A percentile compares a stretch with the other conserved stretches of the same genome.
Conservation (phyloP, 169 alveolate species). For the Plasmodium coatneyi region DNA sequence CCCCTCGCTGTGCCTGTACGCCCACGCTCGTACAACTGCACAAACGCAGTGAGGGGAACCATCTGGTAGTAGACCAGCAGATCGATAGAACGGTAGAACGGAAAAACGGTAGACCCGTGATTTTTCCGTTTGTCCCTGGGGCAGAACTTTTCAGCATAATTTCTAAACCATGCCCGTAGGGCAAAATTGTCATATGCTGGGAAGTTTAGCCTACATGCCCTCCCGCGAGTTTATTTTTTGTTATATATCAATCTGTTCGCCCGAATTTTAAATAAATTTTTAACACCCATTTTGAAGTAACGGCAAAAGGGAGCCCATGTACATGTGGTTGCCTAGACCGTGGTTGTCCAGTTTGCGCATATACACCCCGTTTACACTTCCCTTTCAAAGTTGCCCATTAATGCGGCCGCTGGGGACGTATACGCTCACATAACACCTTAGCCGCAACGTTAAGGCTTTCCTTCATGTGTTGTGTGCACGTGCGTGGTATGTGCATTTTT, state of each 20-base stretch:
- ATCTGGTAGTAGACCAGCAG: background rate
- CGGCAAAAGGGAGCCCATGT: background rate
- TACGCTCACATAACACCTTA: background rate
- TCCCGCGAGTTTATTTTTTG: background rate
- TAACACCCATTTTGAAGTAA: background rate
- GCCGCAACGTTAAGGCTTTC: background rate
- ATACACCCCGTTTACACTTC: background rate
- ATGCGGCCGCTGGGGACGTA: background rate
- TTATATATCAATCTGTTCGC: background rate
- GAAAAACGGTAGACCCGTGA: background rate
- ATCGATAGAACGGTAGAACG: background rate
- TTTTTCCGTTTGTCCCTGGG: background rate
- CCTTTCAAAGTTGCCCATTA: background rate
- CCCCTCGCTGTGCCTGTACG: background rate
- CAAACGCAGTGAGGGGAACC: background rate
- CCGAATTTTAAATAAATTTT: background rate
- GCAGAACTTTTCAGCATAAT: background rate
- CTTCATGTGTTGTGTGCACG: background rate
- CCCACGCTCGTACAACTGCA: background rate
- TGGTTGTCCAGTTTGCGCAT: background rate
- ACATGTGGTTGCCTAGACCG: background rate
- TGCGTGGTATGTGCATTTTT: background rate
- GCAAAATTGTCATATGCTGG: background rate
- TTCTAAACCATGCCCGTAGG: background rate
- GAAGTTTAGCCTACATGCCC: background rate